Conservation (phyloP, 2,329 filamentous ascomycete genomes). For the Paecilomyces variotii region DNA sequence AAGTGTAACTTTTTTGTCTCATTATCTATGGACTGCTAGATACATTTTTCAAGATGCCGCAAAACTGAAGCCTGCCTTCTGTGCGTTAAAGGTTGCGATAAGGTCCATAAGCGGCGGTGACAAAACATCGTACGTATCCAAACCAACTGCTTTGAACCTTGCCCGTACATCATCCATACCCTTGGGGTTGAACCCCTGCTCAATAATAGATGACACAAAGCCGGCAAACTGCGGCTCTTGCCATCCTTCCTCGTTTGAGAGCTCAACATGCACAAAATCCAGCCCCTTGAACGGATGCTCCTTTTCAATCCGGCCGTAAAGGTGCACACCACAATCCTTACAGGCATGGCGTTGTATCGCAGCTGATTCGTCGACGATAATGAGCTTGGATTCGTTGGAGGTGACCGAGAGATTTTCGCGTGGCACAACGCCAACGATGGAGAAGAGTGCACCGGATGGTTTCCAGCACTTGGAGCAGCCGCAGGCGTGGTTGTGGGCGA, state of each 20-base stretch:
- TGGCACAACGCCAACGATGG: constrained; percentile 55
- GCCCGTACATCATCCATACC: constrained; percentile 49
- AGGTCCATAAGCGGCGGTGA: constrained; percentile 57
- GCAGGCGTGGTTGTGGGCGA: constrained; percentile 62
- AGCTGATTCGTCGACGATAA: constrained; percentile 47
- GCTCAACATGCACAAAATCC: constrained; percentile 61
- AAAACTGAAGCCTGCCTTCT: constrained; percentile 42
- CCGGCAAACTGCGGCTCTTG: constrained; percentile 64
- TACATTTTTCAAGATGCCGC: no score
- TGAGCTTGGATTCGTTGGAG: constrained; percentile 51
- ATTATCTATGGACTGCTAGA: no score
- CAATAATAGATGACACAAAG: constrained; percentile 60
- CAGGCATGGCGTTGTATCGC: constrained; percentile 56
- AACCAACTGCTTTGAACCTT: constrained; percentile 46
- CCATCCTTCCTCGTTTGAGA: constrained; percentile 57
- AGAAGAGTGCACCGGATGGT: constrained; percentile 56
- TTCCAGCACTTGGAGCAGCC: constrained; percentile 69
- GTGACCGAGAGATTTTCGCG: constrained; percentile 48
- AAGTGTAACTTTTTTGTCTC: no score
- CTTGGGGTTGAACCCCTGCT: constrained; percentile 55
- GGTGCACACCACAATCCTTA: constrained; percentile 50
- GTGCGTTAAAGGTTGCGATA: constrained; percentile 48
- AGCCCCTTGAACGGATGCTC: constrained; percentile 61
- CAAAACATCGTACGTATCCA: constrained; percentile 57
- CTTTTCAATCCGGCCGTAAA: constrained; percentile 57